These are phyloP conservation scores for Pseudogymnoascus sp. DNA, from an alignment of 2,329 filamentous ascomycete genomes.

Conservation along the genomic window DNA sequence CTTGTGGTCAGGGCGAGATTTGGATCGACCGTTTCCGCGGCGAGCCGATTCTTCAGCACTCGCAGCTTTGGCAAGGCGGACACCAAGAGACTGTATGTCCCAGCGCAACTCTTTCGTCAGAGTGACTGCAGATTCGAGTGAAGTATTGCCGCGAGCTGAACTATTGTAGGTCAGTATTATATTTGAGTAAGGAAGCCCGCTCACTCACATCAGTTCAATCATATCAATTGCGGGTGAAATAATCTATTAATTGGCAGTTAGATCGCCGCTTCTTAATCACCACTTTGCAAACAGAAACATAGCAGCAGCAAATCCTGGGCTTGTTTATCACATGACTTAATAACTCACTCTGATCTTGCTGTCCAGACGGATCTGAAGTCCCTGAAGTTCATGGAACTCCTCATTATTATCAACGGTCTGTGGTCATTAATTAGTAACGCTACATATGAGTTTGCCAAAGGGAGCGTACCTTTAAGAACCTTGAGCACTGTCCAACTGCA, in stretches of 20 bases:
- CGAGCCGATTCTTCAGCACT: slow-evolving; percentile 47
- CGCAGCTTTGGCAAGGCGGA: slow-evolving; percentile 63
- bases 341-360: slow-evolving; percentile 68
- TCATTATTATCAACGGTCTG: slow-evolving; percentile 62
- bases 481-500: slow-evolving; percentile 73
- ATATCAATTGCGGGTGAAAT: slow-evolving; percentile 86
- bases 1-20: slow-evolving; percentile 47
- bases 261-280: neutral
- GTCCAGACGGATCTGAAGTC: slow-evolving; percentile 65
- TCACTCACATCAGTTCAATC: slow-evolving; percentile 73
- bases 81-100: slow-evolving; percentile 74
- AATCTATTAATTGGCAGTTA: slow-evolving; percentile 42
- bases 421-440: neutral
- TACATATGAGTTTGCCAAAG: neutral
- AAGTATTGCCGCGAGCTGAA: slow-evolving; percentile 66
- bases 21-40: slow-evolving; percentile 35
- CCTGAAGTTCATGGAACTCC: slow-evolving; percentile 57
- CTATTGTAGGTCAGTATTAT: slow-evolving; percentile 27
- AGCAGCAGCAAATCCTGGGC: neutral
- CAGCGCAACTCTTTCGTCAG: slow-evolving; percentile 75
- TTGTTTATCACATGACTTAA: neutral
- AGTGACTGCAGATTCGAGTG: slow-evolving; percentile 74
- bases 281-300: neutral
- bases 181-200: slow-evolving; percentile 40
- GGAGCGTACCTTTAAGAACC: slow-evolving; percentile 56